These are phyloP conservation scores for Diaporthe amygdali DNA, from an alignment of 2,329 filamentous ascomycete genomes.

Conservation along the genomic window DNA sequence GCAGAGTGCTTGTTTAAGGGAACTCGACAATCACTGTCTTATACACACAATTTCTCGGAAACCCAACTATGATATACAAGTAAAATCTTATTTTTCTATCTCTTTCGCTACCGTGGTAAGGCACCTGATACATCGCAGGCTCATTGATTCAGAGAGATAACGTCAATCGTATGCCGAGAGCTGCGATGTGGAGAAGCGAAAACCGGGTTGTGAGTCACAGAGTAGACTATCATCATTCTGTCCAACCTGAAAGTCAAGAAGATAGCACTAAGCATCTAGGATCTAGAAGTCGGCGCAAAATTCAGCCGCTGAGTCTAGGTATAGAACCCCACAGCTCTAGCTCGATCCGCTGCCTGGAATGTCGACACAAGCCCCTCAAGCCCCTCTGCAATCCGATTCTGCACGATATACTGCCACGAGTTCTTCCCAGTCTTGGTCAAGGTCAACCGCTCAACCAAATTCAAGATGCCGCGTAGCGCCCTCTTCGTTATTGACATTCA, in stretches of 20 bases:
- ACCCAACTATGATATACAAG: too few relatives aligned
- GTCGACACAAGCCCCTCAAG: not conserved
- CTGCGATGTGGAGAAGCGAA: too few relatives aligned
- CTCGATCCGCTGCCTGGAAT: not conserved
- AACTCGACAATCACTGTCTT: too few relatives aligned
- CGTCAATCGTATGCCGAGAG: too few relatives aligned
- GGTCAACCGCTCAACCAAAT: too few relatives aligned
- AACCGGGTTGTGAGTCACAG: not conserved
- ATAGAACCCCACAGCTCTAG: not conserved
- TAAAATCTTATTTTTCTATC: too few relatives aligned
- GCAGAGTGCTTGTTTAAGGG: too few relatives aligned
- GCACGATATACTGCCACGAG: not conserved
- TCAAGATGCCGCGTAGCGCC: slow-evolving; percentile 27
- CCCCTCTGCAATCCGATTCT: not conserved
- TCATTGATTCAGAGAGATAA: too few relatives aligned
- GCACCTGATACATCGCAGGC: too few relatives aligned
- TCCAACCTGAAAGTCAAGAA: not conserved
- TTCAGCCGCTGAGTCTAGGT: not conserved
- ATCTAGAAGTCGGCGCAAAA: not conserved
- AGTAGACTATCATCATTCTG: not conserved
- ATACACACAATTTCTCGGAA: too few relatives aligned
- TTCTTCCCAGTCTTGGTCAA: too few relatives aligned
- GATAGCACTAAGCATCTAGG: not conserved
- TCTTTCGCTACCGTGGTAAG: too few relatives aligned
- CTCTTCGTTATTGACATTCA: slow-evolving; percentile 42